Base-by-base conservation (phyloP, 2,329 filamentous ascomycete species). In the Colletotrichum brevisporum region DNA sequence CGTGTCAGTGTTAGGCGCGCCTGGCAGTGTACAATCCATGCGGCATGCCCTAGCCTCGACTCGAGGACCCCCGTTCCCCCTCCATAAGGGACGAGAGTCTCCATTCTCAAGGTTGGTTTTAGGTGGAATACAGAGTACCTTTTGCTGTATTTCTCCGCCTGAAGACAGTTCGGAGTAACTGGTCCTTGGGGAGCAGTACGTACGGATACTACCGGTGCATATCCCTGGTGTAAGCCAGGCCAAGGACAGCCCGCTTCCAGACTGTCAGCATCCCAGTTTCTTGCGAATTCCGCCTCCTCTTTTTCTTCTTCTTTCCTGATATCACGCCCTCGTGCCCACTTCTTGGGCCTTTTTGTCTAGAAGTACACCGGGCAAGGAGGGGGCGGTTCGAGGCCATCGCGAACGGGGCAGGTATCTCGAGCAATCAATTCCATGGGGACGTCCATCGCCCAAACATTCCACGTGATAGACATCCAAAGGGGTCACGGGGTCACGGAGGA, bases 201-300 rank as follows among this genome's bases (percentile, higher is more conserved):
- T 31, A 6, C 36, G 24, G 43, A 47, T 18, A 31, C 41, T 18
- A 18, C 41, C 13, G 15, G 39, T 21, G 18, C 18, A 13, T 36
- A 43, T 27, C 18, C 13, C 26, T 15, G 6, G n/a, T 4, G 26
- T 43, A 1, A 18, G 13, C n/a, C 10, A 41, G 36, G 51, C 3
- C n/a, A n/a, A n/a, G n/a, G n/a, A n/a, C 39, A 36, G 31, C n/a
- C 58, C 21, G 26, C 47, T 57, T 63, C 59, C 39, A 41, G 13
- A 53, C 52, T 67, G 47, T 36, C 58, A 15, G 21, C 18, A 47
- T 47, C 48, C 58, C 48, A 61, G 58, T 53, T 15, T 31, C 3
- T 31, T 31, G 27, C 27, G 6, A 31, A 31, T 31, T 31, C 27
- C 13, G 8, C 18, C 39, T 21, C 10, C n/a, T 31, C 45, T 13